These are phyloP conservation scores for Fusarium ambrosium DNA, from an alignment of 2,329 filamentous ascomycete genomes.

Conservation along the genomic window DNA sequence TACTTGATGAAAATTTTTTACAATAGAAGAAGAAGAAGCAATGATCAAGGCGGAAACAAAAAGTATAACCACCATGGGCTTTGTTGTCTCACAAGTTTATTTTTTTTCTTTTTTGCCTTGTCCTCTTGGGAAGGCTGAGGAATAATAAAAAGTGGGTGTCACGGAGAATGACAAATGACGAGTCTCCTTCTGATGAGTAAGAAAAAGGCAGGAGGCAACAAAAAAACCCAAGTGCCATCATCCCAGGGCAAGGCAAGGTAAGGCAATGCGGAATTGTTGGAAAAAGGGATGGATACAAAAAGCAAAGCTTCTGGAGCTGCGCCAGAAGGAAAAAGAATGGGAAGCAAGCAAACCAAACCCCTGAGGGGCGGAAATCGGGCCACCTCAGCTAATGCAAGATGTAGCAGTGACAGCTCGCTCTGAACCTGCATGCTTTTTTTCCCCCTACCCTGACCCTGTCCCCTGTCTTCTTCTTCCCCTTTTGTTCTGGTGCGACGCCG, in stretches of 20 bases:
- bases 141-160: conserved; percentile 19
- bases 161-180: conserved; percentile 13
- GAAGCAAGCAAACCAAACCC: not conserved
- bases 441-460: not conserved
- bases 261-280: not conserved
- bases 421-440: conserved; percentile 8
- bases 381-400: conserved; percentile 45
- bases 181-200: not conserved
- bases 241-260: not conserved
- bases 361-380: conserved; percentile 22
- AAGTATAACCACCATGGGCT: not conserved
- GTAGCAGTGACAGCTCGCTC: conserved; percentile 44
- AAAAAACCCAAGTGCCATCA: not conserved
- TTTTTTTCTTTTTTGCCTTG: not conserved
- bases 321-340: conserved; percentile 28
- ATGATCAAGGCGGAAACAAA: conserved; percentile 19
- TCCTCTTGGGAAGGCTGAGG: not conserved
- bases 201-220: not conserved
- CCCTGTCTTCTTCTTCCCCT: not conserved
- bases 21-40: conserved; percentile 14
- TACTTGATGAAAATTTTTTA: not conserved
- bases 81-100: conserved; percentile 29
- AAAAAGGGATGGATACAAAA: conserved; percentile 28
- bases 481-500: conserved; percentile 35
- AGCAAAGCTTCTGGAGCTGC: conserved; percentile 39